Evolutionary conservation across 441 rosid genomes (phyloP).

Genomic region (Erysimum pusillum): DNA sequence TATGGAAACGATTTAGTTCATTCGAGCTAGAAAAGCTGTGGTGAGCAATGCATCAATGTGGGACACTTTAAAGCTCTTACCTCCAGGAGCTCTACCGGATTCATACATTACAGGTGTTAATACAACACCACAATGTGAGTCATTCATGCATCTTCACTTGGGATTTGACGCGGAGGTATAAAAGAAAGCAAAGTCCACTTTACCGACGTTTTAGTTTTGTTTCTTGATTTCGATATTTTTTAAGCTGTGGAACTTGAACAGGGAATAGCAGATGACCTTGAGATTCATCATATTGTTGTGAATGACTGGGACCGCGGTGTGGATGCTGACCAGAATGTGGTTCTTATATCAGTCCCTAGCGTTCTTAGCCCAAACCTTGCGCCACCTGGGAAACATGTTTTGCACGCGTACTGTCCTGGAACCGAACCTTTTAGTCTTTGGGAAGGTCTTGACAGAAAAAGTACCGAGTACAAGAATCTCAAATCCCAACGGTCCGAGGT

Average conservation of each 20-base stretch:
- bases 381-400: constrained; percentile 82
- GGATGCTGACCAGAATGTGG: constrained; percentile 96
- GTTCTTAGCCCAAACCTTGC: constrained; percentile 83
- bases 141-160: constrained; percentile 97
- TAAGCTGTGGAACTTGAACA: constrained; percentile 41
- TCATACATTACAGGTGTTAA: constrained; percentile 62
- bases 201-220: not conserved
- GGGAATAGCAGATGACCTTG: constrained; percentile 72
- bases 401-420: constrained; percentile 89
- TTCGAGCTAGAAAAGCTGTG: constrained; percentile 86
- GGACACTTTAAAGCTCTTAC: constrained; percentile 83
- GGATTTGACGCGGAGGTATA: constrained; percentile 85
- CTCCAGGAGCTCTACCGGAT: constrained; percentile 70
- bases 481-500: constrained; percentile 89
- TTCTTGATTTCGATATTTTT: not conserved
- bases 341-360: constrained; percentile 85
- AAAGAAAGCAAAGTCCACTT: not conserved
- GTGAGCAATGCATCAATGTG: constrained; percentile 96
- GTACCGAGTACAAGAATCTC: constrained; percentile 74
- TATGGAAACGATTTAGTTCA: constrained; percentile 58
- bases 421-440: constrained; percentile 85
- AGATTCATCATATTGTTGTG: constrained; percentile 91
- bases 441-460: constrained; percentile 85
- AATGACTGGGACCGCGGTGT: constrained; percentile 91
- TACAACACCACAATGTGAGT: constrained; percentile 80